These are phyloP conservation scores for Astrephomene gubernaculifera DNA, from an alignment of 139 green algal species.

Conservation along the genomic window DNA sequence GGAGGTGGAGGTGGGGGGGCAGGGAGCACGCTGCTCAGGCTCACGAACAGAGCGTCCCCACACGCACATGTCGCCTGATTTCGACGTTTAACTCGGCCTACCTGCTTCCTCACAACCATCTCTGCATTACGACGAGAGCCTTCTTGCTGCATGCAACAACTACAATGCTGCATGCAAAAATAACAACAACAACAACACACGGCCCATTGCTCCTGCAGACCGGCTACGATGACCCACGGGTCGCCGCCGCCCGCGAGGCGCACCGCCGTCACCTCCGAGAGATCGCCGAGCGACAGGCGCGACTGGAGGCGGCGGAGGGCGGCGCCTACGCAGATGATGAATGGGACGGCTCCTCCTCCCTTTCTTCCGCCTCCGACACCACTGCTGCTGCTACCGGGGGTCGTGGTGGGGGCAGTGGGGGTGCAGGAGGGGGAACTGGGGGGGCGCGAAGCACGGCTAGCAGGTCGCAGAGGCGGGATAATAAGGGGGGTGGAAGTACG, in stretches of 20 bases:
- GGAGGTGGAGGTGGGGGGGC: not conserved
- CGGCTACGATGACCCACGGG: slow-evolving; percentile 9
- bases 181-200: no score
- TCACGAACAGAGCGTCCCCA: no score
- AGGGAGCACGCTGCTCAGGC: not conserved
- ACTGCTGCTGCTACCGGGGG: no score
- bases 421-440: not conserved
- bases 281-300: slow-evolving; percentile 19
- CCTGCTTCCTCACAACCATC: not conserved
- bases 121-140: not conserved
- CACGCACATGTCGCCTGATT: no score
- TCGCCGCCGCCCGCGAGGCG: slow-evolving; percentile 20
- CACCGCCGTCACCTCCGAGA: slow-evolving; percentile 25
- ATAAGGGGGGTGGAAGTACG: no score
- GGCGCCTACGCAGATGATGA: slow-evolving; percentile 18
- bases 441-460: not conserved
- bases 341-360: not conserved
- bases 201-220: no score
- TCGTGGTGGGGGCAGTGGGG: not conserved
- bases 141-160: no score
- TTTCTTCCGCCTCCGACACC: no score
- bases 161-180: no score
- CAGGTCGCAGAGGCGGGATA: not conserved
- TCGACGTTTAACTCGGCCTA: not conserved
- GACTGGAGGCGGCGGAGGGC: slow-evolving; percentile 36